A percentile compares a stretch with the other conserved stretches of the same genome.
Evolutionary conservation across 1,284 basidiomycete genomes (phyloP).

Genomic region (Ceratobasidium sp.): DNA sequence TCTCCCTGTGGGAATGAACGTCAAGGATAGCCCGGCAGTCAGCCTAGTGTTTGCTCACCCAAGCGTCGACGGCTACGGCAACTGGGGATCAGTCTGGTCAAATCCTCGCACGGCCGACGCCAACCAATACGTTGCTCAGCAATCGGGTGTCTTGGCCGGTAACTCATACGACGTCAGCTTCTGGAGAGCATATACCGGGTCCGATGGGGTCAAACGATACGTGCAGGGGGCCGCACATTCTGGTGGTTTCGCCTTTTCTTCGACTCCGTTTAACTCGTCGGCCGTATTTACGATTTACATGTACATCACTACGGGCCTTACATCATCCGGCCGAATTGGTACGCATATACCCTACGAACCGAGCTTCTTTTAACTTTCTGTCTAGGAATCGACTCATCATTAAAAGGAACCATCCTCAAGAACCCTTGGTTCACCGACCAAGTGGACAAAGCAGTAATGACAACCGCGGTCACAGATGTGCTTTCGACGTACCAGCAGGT

Average conservation of each 20-base stretch:
- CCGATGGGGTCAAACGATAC: slow-evolving; percentile 66
- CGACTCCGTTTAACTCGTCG: slow-evolving; percentile 66
- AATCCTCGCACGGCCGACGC: slow-evolving; percentile 69
- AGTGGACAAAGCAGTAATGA: slow-evolving; percentile 67
- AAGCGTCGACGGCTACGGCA: slow-evolving; percentile 72
- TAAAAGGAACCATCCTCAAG: slow-evolving; percentile 65
- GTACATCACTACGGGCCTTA: slow-evolving; percentile 68
- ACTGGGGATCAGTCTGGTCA: slow-evolving; percentile 71
- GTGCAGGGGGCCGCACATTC: slow-evolving; percentile 74
- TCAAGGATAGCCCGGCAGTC: slow-evolving; percentile 76
- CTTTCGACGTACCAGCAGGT: slow-evolving; percentile 57
- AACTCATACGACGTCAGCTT: slow-evolving; percentile 74
- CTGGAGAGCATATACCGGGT: slow-evolving; percentile 68
- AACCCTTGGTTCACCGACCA: slow-evolving; percentile 73
- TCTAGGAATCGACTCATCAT: slow-evolving; percentile 61
- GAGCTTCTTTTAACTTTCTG: not conserved
- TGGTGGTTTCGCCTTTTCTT: slow-evolving; percentile 69
- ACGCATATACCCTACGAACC: not conserved
- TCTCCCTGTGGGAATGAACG: slow-evolving; percentile 68
- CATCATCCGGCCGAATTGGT: slow-evolving; percentile 73
- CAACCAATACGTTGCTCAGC: slow-evolving; percentile 66
- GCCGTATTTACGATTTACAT: slow-evolving; percentile 73
- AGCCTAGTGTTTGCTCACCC: slow-evolving; percentile 74
- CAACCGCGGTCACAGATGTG: slow-evolving; percentile 66
- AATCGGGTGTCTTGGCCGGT: slow-evolving; percentile 70